Percentiles rank a stretch among this genome's conserved stretches.
phyloP scores from a whole-genome alignment of 2,329 filamentous ascomycete species.

The Aspergillus sp. region DNA sequence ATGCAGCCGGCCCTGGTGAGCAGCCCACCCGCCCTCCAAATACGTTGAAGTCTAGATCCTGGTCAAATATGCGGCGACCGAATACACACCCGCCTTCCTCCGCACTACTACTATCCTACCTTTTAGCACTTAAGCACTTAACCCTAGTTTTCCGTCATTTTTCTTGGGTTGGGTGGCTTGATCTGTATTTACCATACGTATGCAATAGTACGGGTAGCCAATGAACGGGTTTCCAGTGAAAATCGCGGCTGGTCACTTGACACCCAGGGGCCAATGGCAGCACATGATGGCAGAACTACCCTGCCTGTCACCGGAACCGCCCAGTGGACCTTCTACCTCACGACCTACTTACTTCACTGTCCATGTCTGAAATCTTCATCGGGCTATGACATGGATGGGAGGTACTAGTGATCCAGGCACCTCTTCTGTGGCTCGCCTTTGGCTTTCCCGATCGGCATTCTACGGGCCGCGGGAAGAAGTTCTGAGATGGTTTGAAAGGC shows the following conservation, averaged over 20 bases:
- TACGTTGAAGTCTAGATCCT: constrained; percentile 19
- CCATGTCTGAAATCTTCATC: not conserved
- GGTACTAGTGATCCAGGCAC: not conserved
- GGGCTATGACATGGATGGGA: constrained; percentile 13
- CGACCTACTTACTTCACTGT: not conserved
- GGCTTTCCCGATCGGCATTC: not conserved
- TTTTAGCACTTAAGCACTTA: not conserved
- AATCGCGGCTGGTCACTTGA: constrained; percentile 45
- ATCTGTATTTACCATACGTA: constrained; percentile 19
- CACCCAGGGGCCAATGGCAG: constrained; percentile 22
- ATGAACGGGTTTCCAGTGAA: constrained; percentile 34
- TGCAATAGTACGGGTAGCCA: constrained; percentile 22
- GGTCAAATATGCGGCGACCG: constrained; percentile 14
- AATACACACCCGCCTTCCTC: not conserved
- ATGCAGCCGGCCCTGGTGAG: constrained; percentile 1
- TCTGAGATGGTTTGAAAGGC: not conserved
- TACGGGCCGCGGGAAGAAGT: not conserved
- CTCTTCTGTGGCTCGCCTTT: not conserved
- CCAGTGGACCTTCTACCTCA: constrained; percentile 6
- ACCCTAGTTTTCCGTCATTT: not conserved
- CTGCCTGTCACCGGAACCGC: constrained; percentile 19
- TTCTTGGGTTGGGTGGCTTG: not conserved
- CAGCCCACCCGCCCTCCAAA: not conserved
- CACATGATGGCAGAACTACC: constrained; percentile 12
- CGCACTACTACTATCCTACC: not conserved